Evolutionary conservation across 352 stramenopile species (phyloP).

Genomic region (Lagenidium sp.): DNA sequence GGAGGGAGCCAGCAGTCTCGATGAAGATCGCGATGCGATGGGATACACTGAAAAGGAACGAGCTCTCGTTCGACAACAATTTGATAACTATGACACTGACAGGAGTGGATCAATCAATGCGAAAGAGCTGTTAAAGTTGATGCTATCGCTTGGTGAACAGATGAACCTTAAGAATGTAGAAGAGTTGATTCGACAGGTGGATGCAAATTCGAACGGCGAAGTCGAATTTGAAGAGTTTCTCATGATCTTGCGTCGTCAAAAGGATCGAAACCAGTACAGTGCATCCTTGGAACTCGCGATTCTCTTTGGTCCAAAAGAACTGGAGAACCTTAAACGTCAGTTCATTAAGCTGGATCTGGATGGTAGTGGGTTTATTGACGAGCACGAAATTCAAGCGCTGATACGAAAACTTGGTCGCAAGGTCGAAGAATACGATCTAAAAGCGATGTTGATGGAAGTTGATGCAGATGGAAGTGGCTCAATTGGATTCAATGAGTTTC

Average conservation of each 20-base stretch:
- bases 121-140: conserved; percentile 45
- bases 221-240: conserved; percentile 70
- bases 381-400: conserved; percentile 45
- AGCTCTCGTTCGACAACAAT: conserved; percentile 33
- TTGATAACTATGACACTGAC: conserved; percentile 52
- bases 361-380: conserved; percentile 55
- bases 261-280: conserved; percentile 52
- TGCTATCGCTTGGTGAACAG: conserved; percentile 46
- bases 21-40: conserved; percentile 12
- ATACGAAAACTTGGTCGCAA: conserved; percentile 51
- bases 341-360: conserved; percentile 65
- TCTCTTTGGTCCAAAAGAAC: conserved; percentile 50
- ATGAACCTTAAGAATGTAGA: conserved; percentile 46
- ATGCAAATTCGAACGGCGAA: conserved; percentile 47
- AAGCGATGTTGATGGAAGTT: conserved; percentile 51
- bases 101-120: conserved; percentile 52
- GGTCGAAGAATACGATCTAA: conserved; percentile 33
- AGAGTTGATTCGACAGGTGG: conserved; percentile 45
- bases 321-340: conserved; percentile 56
- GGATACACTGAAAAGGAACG: conserved; percentile 36
- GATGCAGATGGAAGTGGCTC: conserved; percentile 53
- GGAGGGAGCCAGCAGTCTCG: conserved; percentile 5
- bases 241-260: conserved; percentile 41
- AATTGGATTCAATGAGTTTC: conserved; percentile 68
- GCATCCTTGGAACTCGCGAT: conserved; percentile 53